These are phyloP conservation scores for Cystobasidium slooffiae DNA, from an alignment of 1,284 basidiomycete species.

Conservation along the genomic window DNA sequence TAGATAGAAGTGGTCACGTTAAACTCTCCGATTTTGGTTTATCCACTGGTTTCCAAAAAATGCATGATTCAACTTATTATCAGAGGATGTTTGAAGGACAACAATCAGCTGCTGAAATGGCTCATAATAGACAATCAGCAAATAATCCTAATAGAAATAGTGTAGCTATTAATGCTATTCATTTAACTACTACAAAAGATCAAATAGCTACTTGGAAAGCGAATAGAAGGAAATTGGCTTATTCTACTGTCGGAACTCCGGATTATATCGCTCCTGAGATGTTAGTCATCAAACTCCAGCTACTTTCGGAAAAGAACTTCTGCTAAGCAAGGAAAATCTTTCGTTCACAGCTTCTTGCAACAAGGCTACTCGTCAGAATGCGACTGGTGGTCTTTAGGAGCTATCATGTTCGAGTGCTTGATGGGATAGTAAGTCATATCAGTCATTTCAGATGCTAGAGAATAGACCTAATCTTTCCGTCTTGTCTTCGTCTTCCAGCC, in stretches of 20 bases:
- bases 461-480: background rate
- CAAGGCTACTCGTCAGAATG: constrained; percentile 94
- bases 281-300: background rate
- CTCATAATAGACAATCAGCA: background rate
- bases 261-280: constrained; percentile 99
- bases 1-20: constrained; percentile 88
- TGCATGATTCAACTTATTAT: constrained; percentile 92
- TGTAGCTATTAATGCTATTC: constrained; percentile 93
- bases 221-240: constrained; percentile 93
- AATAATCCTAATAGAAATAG: constrained; percentile 69
- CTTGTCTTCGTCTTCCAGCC: constrained; percentile 64
- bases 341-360: constrained; percentile 70
- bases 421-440: constrained; percentile 63
- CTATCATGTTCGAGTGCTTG: constrained; percentile 98
- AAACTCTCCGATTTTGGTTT: constrained; percentile 96
- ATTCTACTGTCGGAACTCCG: constrained; percentile 97
- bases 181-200: constrained; percentile 85
- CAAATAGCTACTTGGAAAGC: constrained; percentile 99
- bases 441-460: background rate
- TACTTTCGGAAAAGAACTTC: background rate
- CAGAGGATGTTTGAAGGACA: constrained; percentile 80
- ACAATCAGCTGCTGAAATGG: constrained; percentile 37
- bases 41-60: constrained; percentile 92
- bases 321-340: background rate
- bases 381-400: constrained; percentile 62